Conservation (phyloP, 352 stramenopile species). For the Aphanomyces cochlioides region DNA sequence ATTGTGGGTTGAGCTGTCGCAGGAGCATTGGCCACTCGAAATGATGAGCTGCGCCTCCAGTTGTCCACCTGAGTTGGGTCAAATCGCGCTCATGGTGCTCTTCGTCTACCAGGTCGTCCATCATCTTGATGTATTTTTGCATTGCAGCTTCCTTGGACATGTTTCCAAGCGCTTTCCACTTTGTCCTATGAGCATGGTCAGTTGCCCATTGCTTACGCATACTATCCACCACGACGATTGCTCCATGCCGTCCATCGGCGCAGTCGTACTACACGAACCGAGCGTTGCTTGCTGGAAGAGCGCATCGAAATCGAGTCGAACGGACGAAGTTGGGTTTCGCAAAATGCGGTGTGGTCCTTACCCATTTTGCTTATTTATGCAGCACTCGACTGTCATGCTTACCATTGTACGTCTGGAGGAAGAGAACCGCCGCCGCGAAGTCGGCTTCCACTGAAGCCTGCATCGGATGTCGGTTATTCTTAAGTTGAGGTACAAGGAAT, state of each 20-base stretch:
- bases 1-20: not conserved
- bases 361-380: not conserved
- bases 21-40: not conserved
- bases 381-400: not conserved
- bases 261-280: conserved; percentile 43
- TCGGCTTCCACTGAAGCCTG: conserved; percentile 51
- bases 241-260: conserved; percentile 37
- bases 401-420: conserved; percentile 76
- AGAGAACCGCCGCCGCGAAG: conserved; percentile 67
- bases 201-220: not conserved
- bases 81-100: not conserved
- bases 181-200: conserved; percentile 44
- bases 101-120: conserved; percentile 55
- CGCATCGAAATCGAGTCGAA: conserved; percentile 76
- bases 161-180: conserved; percentile 61
- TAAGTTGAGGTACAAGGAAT: too few relatives aligned
- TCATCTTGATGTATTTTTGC: conserved; percentile 64
- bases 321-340: conserved; percentile 61
- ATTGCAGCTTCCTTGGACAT: conserved; percentile 75
- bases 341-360: conserved; percentile 70
- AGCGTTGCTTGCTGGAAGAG: conserved; percentile 71
- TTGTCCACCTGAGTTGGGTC: conserved; percentile 44
- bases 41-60: conserved; percentile 56
- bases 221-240: not conserved
- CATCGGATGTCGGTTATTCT: conserved; percentile 5